phyloP scores from a whole-genome alignment of 2,329 filamentous ascomycete genomes.

The Seiridium cupressi region DNA sequence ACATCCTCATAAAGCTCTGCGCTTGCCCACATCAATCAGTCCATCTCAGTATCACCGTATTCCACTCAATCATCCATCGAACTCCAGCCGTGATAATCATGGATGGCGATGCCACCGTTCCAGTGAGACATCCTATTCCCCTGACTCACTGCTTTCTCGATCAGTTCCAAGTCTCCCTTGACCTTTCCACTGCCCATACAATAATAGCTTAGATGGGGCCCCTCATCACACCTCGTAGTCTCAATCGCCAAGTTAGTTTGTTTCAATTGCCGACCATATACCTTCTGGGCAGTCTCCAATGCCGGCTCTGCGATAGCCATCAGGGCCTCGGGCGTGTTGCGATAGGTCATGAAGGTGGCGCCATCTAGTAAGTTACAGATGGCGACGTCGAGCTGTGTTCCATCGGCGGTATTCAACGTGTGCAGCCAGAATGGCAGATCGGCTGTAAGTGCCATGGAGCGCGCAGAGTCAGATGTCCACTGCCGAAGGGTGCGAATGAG shows the following conservation, averaged over 20 bases:
- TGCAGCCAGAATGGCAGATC: slow-evolving; percentile 1
- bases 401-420: neutral
- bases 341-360: slow-evolving; percentile 2
- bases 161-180: neutral
- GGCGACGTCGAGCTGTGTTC: neutral
- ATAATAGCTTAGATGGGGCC: neutral
- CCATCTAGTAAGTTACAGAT: neutral
- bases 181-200: neutral
- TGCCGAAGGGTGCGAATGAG: neutral
- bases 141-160: neutral
- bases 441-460: neutral
- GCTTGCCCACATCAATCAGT: too few relatives aligned
- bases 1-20: too few relatives aligned
- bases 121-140: neutral
- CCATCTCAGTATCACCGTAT: too few relatives aligned
- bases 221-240: neutral
- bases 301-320: neutral
- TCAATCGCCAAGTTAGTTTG: neutral
- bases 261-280: too few relatives aligned
- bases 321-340: neutral
- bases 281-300: neutral
- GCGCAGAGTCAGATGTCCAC: neutral
- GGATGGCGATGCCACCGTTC: neutral
- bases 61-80: too few relatives aligned
- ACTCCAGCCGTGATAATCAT: neutral